phyloP scores from a whole-genome alignment of 2,329 filamentous ascomycete genomes.

The Penicillium corylophilum region DNA sequence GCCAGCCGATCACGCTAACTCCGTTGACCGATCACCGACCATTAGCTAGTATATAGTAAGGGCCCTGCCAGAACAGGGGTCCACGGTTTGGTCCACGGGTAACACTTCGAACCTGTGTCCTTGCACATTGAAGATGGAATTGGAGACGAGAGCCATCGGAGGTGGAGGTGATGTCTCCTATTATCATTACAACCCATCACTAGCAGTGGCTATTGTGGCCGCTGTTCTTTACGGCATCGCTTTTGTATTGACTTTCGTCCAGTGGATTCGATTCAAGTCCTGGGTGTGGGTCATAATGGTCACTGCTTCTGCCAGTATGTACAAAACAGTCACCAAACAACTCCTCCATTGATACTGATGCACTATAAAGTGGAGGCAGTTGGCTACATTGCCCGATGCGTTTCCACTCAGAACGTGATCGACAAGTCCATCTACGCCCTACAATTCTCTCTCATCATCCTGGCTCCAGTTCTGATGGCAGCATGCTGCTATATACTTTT shows the following conservation, averaged over 20 bases:
- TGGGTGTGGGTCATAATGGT: conserved; percentile 38
- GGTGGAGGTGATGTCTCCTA: conserved; percentile 7
- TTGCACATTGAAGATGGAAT: not conserved
- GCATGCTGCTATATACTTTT: conserved; percentile 43
- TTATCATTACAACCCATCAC: conserved; percentile 30
- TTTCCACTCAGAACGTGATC: conserved; percentile 28
- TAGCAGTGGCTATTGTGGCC: conserved; percentile 29
- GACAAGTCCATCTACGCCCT: conserved; percentile 31
- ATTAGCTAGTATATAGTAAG: not conserved
- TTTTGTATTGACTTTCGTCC: conserved; percentile 27
- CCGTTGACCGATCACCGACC: not conserved
- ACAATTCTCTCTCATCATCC: conserved; percentile 41
- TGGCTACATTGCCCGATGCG: conserved; percentile 36
- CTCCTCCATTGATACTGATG: not conserved
- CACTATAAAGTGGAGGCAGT: conserved; percentile 38
- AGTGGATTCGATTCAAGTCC: conserved; percentile 34
- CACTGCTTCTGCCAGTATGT: conserved; percentile 31
- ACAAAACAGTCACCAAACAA: not conserved
- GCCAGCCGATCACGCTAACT: not conserved
- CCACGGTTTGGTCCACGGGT: not conserved
- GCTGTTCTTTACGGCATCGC: conserved; percentile 27
- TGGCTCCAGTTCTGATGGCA: conserved; percentile 43
- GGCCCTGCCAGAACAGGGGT: not conserved
- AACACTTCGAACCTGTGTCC: not conserved
- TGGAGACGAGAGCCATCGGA: not conserved